These are phyloP conservation scores for Rhodotorula toruloides DNA, from an alignment of 768 basidiomycete genomes.

Conservation along the genomic window DNA sequence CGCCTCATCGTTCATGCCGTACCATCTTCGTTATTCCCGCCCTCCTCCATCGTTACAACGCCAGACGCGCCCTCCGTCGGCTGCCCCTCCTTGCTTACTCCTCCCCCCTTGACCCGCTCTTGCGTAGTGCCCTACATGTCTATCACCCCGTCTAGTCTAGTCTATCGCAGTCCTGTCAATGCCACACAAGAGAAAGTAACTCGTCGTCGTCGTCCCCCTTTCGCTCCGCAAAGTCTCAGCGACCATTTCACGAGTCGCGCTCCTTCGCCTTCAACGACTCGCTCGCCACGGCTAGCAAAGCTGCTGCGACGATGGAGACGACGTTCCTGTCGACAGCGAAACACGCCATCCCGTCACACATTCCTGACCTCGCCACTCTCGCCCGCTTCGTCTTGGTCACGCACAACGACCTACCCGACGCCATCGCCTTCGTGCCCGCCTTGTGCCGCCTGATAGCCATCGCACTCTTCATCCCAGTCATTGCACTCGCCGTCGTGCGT, in stretches of 20 bases:
- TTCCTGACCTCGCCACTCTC: neutral
- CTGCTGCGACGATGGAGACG: neutral
- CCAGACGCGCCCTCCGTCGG: too few species aligned
- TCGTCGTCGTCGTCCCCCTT: too few species aligned
- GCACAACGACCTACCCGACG: slow-evolving; percentile 6
- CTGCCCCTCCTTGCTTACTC: neutral
- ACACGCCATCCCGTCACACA: neutral
- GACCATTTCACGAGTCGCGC: too few species aligned
- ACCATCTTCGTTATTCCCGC: neutral
- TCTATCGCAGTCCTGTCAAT: too few species aligned
- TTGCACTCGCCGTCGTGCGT: slow-evolving; percentile 17
- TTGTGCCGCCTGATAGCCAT: slow-evolving; percentile 23
- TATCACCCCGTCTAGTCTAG: too few species aligned
- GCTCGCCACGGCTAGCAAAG: too few species aligned
- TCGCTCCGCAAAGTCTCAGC: too few species aligned
- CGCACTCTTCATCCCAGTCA: slow-evolving; percentile 22
- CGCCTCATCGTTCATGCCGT: neutral
- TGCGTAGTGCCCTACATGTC: too few species aligned
- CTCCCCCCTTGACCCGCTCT: neutral
- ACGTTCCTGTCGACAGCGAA: neutral
- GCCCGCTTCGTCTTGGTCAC: neutral
- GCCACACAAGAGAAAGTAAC: too few species aligned
- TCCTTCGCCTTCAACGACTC: too few species aligned
- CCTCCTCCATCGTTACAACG: neutral
- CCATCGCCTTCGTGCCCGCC: slow-evolving; percentile 20